Percentiles rank a stretch among this genome's conserved stretches.
Evolutionary conservation across 2,329 filamentous ascomycete species (phyloP).

Genomic region (Exophiala dermatitidis): DNA sequence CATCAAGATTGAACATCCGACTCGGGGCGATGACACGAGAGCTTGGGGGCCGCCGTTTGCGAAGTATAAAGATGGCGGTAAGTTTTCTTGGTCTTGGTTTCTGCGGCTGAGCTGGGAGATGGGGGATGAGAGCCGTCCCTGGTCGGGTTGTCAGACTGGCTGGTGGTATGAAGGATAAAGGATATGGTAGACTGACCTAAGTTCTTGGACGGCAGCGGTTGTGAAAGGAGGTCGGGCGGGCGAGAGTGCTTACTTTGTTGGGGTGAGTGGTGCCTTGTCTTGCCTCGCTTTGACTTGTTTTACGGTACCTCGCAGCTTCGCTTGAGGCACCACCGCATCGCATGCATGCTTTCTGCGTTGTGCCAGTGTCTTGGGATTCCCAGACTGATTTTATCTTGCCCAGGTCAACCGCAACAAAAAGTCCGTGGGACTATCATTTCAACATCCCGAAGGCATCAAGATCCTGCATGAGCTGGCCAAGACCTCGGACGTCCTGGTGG

Average conservation of each 20-base stretch:
- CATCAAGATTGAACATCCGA: conserved; percentile 94
- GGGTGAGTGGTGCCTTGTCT: conserved; percentile 48
- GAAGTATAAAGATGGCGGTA: conserved; percentile 56
- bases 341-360: not conserved
- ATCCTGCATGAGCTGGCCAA: conserved; percentile 79
- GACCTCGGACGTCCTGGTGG: conserved; percentile 85
- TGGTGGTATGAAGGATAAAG: too few relatives aligned
- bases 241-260: conserved; percentile 90
- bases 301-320: too few relatives aligned
- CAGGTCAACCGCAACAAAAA: conserved; percentile 97
- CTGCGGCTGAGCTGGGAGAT: too few relatives aligned
- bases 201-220: not conserved
- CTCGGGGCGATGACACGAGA: conserved; percentile 83
- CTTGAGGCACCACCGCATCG: too few relatives aligned
- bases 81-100: conserved; percentile 36
- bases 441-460: conserved; percentile 71
- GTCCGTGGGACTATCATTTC: conserved; percentile 84
- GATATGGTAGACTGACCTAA: too few relatives aligned
- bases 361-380: not conserved
- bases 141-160: too few relatives aligned
- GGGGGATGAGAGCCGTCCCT: too few relatives aligned
- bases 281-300: too few relatives aligned
- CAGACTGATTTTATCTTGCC: not conserved
- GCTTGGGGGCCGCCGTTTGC: conserved; percentile 97
- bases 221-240: conserved; percentile 48